A percentile compares a stretch with the other conserved stretches of the same genome.
phyloP scores from a whole-genome alignment of 352 stramenopile genomes.

The Phytophthora sp. region DNA sequence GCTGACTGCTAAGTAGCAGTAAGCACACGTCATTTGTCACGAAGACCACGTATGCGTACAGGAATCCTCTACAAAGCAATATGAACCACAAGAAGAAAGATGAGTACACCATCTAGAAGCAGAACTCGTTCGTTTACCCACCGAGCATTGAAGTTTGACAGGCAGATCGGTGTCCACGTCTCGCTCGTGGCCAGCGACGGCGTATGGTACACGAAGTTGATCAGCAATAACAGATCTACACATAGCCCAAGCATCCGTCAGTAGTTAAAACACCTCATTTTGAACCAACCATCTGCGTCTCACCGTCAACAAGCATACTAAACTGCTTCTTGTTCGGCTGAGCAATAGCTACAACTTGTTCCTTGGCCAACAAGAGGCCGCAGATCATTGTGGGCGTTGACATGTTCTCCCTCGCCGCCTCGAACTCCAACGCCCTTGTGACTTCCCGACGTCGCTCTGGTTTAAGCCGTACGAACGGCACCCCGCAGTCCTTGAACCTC shows the following conservation, averaged over 20 bases:
- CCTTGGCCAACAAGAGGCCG: conserved; percentile 53
- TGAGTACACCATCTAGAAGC: not conserved
- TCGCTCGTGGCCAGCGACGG: conserved; percentile 65
- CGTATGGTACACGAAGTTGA: conserved; percentile 79
- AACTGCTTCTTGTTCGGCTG: conserved; percentile 75
- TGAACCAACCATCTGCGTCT: no score
- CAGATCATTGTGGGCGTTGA: conserved; percentile 58
- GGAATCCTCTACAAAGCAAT: conserved; percentile 53
- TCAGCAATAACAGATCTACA: conserved; percentile 67
- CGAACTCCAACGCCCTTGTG: conserved; percentile 52
- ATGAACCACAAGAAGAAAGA: not conserved
- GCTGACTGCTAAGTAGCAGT: conserved; percentile 71
- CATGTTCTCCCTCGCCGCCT: conserved; percentile 31
- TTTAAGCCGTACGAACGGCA: conserved; percentile 57
- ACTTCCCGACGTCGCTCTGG: conserved; percentile 49
- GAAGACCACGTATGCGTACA: conserved; percentile 81
- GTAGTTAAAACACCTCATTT: not conserved
- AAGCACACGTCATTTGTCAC: conserved; percentile 59
- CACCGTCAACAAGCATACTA: conserved; percentile 66
- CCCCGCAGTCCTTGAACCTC: conserved; percentile 53
- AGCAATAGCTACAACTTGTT: conserved; percentile 59
- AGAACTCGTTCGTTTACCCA: conserved; percentile 22
- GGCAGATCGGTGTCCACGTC: conserved; percentile 77
- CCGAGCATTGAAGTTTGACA: conserved; percentile 71
- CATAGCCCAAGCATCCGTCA: no score